A percentile compares a stretch with the other conserved stretches of the same genome.
Evolutionary conservation across 805 yeast species (phyloP).

Genomic region (Saccharomycopsis fermentans): DNA sequence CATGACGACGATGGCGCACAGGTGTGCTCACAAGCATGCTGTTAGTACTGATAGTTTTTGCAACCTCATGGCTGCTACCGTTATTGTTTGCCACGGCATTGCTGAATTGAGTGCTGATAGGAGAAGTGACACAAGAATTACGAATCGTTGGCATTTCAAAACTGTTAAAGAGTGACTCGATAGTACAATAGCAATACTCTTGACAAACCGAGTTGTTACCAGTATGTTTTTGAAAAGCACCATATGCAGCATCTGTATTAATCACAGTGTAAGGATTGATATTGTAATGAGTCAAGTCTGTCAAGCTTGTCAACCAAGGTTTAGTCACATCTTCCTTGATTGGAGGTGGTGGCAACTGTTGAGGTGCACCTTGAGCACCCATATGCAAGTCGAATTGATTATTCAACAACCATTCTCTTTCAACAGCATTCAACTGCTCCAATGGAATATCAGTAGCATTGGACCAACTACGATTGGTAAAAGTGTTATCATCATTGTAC

Average conservation of each 20-base stretch:
- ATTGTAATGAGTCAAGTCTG: background rate
- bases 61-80: background rate
- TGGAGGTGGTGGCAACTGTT: background rate
- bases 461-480: slow-evolving; percentile 90
- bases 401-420: slow-evolving; percentile 52
- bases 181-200: background rate
- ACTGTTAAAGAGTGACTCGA: background rate
- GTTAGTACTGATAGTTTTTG: background rate
- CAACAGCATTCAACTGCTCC: slow-evolving; percentile 50
- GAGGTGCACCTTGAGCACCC: background rate
- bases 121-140: background rate
- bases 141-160: background rate
- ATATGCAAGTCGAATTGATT: slow-evolving; percentile 18
- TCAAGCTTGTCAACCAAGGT: background rate
- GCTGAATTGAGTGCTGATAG: background rate
- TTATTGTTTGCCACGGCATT: background rate
- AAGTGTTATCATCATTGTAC: slow-evolving; percentile 93
- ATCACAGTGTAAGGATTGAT: background rate
- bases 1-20: background rate
- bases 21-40: background rate
- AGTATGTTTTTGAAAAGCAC: background rate
- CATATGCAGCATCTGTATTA: background rate
- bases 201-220: background rate
- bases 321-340: background rate
- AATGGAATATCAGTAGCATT: slow-evolving; percentile 83